Percentiles rank a stretch among this genome's conserved stretches.
Conservation (phyloP, 192 early-diverging fungal genomes). For the Allomyces macrogynus region DNA sequence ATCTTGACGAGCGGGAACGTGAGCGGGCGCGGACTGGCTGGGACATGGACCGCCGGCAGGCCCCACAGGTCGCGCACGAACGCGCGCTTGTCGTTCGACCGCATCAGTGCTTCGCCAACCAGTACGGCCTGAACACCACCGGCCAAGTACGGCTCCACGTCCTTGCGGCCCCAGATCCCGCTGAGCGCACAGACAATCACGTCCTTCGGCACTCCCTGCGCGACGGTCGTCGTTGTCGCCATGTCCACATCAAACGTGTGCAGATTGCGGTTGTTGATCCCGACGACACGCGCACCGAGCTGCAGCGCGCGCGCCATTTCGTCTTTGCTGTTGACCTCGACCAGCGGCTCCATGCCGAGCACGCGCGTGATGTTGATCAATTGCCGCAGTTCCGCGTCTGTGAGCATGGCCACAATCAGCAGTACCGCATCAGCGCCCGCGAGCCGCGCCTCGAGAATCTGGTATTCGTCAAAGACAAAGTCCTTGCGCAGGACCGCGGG, state of each 20-base stretch:
- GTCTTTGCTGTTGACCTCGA: constrained; percentile 78
- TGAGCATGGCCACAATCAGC: constrained; percentile 88
- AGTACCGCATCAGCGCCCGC: constrained; percentile 88
- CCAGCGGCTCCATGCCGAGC: constrained; percentile 94
- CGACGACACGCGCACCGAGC: constrained; percentile 69
- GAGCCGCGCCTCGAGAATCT: constrained; percentile 86
- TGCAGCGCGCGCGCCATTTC: constrained; percentile 77
- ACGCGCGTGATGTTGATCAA: constrained; percentile 52
- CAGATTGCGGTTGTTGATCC: constrained; percentile 96
- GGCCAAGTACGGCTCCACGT: constrained; percentile 59
- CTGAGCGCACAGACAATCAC: constrained; percentile 71
- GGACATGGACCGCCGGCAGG: background rate
- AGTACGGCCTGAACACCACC: constrained; percentile 64
- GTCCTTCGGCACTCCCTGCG: constrained; percentile 49
- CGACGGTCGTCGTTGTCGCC: constrained; percentile 55
- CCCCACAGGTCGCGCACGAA: constrained; percentile 58
- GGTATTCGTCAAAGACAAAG: constrained; percentile 88
- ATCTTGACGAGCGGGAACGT: constrained; percentile 55
- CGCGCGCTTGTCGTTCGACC: constrained; percentile 40
- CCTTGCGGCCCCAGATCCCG: constrained; percentile 62
- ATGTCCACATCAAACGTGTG: constrained; percentile 93
- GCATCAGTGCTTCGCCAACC: constrained; percentile 93
- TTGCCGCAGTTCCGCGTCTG: constrained; percentile 34
- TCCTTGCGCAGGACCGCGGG: constrained; percentile 95
- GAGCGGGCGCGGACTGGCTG: background rate